These are phyloP conservation scores for Cytospora mali DNA, from an alignment of 2,329 filamentous ascomycete species.

Conservation along the genomic window DNA sequence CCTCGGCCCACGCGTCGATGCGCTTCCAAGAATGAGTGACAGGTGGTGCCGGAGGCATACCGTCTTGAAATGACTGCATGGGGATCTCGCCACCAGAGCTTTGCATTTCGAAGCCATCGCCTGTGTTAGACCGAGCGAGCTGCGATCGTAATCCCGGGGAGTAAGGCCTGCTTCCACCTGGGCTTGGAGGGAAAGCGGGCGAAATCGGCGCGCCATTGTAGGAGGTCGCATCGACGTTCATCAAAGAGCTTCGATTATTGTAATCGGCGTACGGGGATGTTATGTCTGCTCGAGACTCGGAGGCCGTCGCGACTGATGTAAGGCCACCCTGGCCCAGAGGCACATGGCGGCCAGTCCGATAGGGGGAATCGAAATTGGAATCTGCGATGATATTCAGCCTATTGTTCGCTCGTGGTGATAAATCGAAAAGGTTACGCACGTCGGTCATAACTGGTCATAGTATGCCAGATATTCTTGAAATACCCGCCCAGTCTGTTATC, in stretches of 20 bases:
- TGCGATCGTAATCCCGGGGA: slow-evolving; percentile 88
- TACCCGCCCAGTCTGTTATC: slow-evolving; percentile 63
- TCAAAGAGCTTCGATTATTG: slow-evolving; percentile 53
- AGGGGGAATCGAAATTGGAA: slow-evolving; percentile 89
- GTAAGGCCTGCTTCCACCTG: slow-evolving; percentile 72
- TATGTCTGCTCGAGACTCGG: slow-evolving; percentile 86
- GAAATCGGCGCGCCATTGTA: slow-evolving; percentile 60
- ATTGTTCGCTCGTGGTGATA: slow-evolving; percentile 21
- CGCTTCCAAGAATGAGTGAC: slow-evolving; percentile 88
- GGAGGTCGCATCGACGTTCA: slow-evolving; percentile 58
- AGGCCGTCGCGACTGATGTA: slow-evolving; percentile 85
- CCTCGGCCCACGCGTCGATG: slow-evolving; percentile 92
- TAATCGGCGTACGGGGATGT: slow-evolving; percentile 79
- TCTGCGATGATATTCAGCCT: slow-evolving; percentile 60
- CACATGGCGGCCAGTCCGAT: slow-evolving; percentile 86
- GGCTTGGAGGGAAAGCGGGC: slow-evolving; percentile 51
- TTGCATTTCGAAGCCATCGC: slow-evolving; percentile 70
- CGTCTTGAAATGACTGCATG: slow-evolving; percentile 95
- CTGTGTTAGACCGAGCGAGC: slow-evolving; percentile 65
- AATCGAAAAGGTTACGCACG: slow-evolving; percentile 50
- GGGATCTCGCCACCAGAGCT: slow-evolving; percentile 79
- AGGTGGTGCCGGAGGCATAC: slow-evolving; percentile 85
- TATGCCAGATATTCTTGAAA: slow-evolving; percentile 94
- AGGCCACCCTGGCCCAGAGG: slow-evolving; percentile 73
- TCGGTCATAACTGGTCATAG: slow-evolving; percentile 73